Conservation (phyloP, 108 stramenopile species). For the Cylindrotheca closterium region DNA sequence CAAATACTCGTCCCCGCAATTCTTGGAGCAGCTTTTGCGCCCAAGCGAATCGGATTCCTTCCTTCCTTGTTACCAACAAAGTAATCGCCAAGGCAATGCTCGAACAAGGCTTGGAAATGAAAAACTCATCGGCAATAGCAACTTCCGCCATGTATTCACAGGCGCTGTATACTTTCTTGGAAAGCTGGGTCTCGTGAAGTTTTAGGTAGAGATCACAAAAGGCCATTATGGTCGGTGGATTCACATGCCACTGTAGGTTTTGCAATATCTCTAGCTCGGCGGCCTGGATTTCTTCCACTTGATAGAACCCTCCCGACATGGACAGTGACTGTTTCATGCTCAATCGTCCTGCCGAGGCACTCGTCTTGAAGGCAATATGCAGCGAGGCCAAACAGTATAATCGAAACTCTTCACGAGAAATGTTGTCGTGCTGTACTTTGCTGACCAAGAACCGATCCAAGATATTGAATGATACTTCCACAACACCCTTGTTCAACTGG, state of each 20-base stretch:
- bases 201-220: slow-evolving; percentile 24
- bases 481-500: slow-evolving; percentile 29
- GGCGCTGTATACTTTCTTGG: not conserved
- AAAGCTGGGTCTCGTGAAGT: slow-evolving; percentile 7
- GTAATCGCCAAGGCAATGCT: slow-evolving; percentile 18
- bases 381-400: slow-evolving; percentile 72
- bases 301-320: slow-evolving; percentile 60
- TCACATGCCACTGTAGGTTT: slow-evolving; percentile 53
- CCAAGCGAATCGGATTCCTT: slow-evolving; percentile 7
- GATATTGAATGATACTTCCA: slow-evolving; percentile 56
- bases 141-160: slow-evolving; percentile 15
- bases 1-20: slow-evolving; percentile 15
- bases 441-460: slow-evolving; percentile 58
- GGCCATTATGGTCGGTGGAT: slow-evolving; percentile 45
- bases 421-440: slow-evolving; percentile 8
- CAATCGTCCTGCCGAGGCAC: slow-evolving; percentile 19
- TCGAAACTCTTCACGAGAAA: slow-evolving; percentile 63
- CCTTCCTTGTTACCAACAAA: slow-evolving; percentile 10
- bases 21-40: slow-evolving; percentile 9
- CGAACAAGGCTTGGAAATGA: slow-evolving; percentile 10
- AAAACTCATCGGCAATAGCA: slow-evolving; percentile 18
- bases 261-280: slow-evolving; percentile 57
- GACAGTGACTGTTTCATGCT: slow-evolving; percentile 34
- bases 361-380: slow-evolving; percentile 69
- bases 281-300: slow-evolving; percentile 40